Conservation (phyloP, 2,329 filamentous ascomycete genomes). For the Phyllosticta capitalensis region DNA sequence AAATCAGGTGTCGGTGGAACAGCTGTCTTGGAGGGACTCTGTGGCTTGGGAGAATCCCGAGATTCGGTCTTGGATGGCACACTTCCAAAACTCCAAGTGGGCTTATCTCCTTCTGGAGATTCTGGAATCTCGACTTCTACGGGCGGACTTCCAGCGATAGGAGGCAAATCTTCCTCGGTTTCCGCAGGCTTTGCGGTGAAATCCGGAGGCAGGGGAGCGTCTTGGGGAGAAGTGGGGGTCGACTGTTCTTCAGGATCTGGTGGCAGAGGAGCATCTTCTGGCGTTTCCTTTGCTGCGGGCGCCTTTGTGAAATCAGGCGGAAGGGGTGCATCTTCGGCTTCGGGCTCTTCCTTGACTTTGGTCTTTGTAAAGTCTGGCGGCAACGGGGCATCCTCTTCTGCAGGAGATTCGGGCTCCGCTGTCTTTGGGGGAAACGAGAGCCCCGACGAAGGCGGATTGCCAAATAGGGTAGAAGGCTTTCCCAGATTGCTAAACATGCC, state of each 20-base stretch:
- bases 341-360: constrained; percentile 12
- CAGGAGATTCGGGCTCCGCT: neutral
- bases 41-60: constrained; percentile 19
- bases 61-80: neutral
- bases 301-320: constrained; percentile 27
- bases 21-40: constrained; percentile 17
- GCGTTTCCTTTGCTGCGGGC: constrained; percentile 18
- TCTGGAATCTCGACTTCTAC: constrained; percentile 32
- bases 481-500: neutral
- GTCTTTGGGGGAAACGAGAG: neutral
- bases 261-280: constrained; percentile 32
- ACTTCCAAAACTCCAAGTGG: neutral
- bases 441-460: neutral
- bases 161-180: constrained; percentile 32
- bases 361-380: constrained; percentile 24
- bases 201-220: constrained; percentile 31
- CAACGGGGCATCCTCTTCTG: constrained; percentile 22
- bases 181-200: constrained; percentile 20
- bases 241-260: constrained; percentile 28
- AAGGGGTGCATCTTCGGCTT: constrained; percentile 32
- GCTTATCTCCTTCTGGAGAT: constrained; percentile 36
- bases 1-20: constrained; percentile 7
- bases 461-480: neutral
- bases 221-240: constrained; percentile 20
- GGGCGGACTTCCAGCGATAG: constrained; percentile 40